These are phyloP conservation scores for Draba incana DNA, from an alignment of 345 rosid species.

Conservation along the genomic window DNA sequence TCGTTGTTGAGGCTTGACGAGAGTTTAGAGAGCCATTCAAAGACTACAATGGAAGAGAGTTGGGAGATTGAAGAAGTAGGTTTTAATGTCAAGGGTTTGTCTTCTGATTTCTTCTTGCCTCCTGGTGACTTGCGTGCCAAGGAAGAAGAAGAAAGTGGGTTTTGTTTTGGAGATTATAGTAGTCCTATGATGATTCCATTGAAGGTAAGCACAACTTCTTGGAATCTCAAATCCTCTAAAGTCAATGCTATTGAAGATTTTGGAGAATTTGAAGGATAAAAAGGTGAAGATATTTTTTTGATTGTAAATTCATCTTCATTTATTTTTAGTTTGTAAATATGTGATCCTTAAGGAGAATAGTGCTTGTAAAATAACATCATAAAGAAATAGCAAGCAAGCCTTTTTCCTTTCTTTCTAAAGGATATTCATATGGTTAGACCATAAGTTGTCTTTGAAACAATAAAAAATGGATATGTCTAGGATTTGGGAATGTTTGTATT, in stretches of 20 bases:
- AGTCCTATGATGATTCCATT: slow-evolving; percentile 47
- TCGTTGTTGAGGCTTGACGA: slow-evolving; percentile 69
- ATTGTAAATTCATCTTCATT: slow-evolving; percentile 45
- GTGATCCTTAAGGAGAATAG: slow-evolving; percentile 36
- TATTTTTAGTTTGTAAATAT: slow-evolving; percentile 21
- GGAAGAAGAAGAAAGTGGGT: slow-evolving; percentile 52
- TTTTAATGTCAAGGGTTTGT: slow-evolving; percentile 80
- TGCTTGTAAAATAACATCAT: slow-evolving; percentile 37
- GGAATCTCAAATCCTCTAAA: slow-evolving; percentile 57
- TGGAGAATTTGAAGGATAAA: slow-evolving; percentile 39
- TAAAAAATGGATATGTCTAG: background rate
- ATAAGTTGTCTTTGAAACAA: background rate
- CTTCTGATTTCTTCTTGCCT: slow-evolving; percentile 85
- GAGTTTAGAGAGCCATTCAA: slow-evolving; percentile 58
- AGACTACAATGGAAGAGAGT: slow-evolving; percentile 85
- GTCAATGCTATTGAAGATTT: slow-evolving; percentile 65
- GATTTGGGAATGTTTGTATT: background rate
- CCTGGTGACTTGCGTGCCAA: slow-evolving; percentile 72
- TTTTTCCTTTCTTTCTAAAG: slow-evolving; percentile 29
- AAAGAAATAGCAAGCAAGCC: slow-evolving; percentile 37
- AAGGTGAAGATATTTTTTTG: slow-evolving; percentile 39
- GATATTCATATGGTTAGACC: background rate
- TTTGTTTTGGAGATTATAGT: slow-evolving; percentile 30
- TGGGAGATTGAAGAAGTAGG: slow-evolving; percentile 95
- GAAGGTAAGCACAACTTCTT: slow-evolving; percentile 48